A percentile compares a stretch with the other conserved stretches of the same genome.
phyloP scores from a whole-genome alignment of 1,284 basidiomycete species.

The Rhodotorula sp. region DNA sequence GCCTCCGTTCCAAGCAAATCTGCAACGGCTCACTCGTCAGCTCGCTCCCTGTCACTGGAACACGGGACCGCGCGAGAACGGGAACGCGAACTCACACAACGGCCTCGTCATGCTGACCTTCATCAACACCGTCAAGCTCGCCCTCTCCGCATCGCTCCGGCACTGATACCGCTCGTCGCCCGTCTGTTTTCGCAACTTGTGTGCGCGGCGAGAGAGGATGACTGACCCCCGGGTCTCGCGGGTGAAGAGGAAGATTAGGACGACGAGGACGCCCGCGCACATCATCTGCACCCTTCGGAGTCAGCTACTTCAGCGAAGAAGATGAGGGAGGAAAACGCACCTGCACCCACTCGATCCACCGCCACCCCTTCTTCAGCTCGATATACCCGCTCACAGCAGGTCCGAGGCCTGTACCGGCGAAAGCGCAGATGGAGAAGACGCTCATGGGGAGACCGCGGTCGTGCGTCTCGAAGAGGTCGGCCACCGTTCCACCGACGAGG shows the following conservation, averaged over 20 bases:
- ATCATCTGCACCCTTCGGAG: slow-evolving; percentile 47
- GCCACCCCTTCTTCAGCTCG: slow-evolving; percentile 29
- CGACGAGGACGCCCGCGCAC: slow-evolving; percentile 16
- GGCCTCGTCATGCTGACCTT: slow-evolving; percentile 47
- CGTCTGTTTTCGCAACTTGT: slow-evolving; percentile 40
- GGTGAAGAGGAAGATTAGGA: slow-evolving; percentile 34
- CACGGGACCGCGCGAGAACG: too few relatives aligned
- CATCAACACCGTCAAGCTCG: slow-evolving; percentile 46
- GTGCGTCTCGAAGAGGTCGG: slow-evolving; percentile 47
- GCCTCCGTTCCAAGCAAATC: slow-evolving; percentile 40
- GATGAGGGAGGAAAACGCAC: background rate
- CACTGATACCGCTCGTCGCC: slow-evolving; percentile 47
- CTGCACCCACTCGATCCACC: slow-evolving; percentile 54
- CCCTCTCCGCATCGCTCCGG: slow-evolving; percentile 46
- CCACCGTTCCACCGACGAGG: slow-evolving; percentile 49
- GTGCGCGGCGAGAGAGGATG: slow-evolving; percentile 41
- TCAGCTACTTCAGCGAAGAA: background rate
- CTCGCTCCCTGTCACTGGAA: too few relatives aligned
- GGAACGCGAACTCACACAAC: slow-evolving; percentile 24
- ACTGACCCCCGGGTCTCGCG: slow-evolving; percentile 42
- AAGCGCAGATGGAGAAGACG: slow-evolving; percentile 63
- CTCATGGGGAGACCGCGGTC: slow-evolving; percentile 62
- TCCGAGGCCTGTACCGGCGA: slow-evolving; percentile 58
- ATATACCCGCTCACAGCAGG: slow-evolving; percentile 33
- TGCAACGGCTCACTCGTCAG: background rate